phyloP scores from a whole-genome alignment of 305 asterid species.

The Fraxinus platypoda region DNA sequence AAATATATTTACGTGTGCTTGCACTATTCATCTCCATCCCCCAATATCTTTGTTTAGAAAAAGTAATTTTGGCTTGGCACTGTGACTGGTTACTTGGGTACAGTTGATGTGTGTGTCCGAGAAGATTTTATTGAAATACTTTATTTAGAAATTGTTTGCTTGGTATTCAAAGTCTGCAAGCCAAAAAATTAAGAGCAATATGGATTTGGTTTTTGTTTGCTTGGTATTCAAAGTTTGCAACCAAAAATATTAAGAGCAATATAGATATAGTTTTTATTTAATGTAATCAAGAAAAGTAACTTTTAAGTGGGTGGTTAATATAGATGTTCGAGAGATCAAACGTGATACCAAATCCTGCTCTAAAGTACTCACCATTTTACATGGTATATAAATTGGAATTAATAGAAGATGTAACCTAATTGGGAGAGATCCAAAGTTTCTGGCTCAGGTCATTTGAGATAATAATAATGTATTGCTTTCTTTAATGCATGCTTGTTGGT shows the following conservation, averaged over 20 bases:
- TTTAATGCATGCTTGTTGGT: conserved; percentile 15
- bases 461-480: conserved; percentile 21
- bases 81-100: not conserved
- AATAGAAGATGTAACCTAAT: conserved; percentile 1
- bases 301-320: not conserved
- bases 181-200: not conserved
- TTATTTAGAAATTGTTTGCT: not conserved
- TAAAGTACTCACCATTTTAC: not conserved
- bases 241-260: not conserved
- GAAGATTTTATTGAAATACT: not conserved
- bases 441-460: conserved; percentile 6
- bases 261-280: not conserved
- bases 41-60: not conserved
- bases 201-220: not conserved
- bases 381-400: not conserved
- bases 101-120: not conserved
- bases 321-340: not conserved
- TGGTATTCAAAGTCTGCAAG: not conserved
- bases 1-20: not conserved
- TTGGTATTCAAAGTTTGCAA: not conserved
- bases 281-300: not conserved
- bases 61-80: not conserved
- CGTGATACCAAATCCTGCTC: not conserved
- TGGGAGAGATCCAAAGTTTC: conserved; percentile 11
- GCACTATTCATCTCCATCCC: not conserved